Evolutionary conservation across 441 rosid genomes (phyloP).

Genomic region (Populus tomentosa): DNA sequence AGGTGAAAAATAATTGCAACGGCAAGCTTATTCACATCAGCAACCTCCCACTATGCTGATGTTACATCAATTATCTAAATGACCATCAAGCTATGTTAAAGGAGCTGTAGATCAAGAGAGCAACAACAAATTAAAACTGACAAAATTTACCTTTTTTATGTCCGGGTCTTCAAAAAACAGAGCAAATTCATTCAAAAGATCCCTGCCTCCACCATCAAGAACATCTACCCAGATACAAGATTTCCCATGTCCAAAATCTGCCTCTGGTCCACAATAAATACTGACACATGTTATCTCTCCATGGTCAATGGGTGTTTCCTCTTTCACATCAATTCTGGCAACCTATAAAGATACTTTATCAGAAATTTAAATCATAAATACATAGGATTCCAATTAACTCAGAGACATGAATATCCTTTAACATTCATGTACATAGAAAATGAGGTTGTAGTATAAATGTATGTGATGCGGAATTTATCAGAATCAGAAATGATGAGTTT

Average conservation of each 20-base stretch:
- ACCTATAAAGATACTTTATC: slow-evolving; percentile 50
- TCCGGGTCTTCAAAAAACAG: slow-evolving; percentile 69
- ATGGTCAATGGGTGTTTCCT: slow-evolving; percentile 87
- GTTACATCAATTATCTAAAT: background rate
- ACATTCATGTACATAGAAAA: background rate
- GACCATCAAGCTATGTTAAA: slow-evolving; percentile 17
- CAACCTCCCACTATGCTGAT: background rate
- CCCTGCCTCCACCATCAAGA: slow-evolving; percentile 76
- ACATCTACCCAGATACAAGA: slow-evolving; percentile 94
- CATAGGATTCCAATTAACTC: background rate
- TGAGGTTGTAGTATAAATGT: no score
- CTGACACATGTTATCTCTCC: slow-evolving; percentile 95
- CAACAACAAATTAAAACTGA: background rate
- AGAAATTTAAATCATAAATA: slow-evolving; percentile 9
- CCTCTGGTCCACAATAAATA: slow-evolving; percentile 76
- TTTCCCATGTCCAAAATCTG: slow-evolving; percentile 85
- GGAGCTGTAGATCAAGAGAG: slow-evolving; percentile 8
- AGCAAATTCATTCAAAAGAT: slow-evolving; percentile 60
- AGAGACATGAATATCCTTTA: background rate
- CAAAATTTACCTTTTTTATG: slow-evolving; percentile 61
- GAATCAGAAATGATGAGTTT: background rate
- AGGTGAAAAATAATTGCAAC: background rate
- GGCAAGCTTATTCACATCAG: background rate
- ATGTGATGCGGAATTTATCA: background rate
- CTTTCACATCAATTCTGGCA: slow-evolving; percentile 80